Evolutionary conservation across 495 filamentous ascomycete species (phyloP).

Genomic region (Lasiosphaeriaceae sp.): DNA sequence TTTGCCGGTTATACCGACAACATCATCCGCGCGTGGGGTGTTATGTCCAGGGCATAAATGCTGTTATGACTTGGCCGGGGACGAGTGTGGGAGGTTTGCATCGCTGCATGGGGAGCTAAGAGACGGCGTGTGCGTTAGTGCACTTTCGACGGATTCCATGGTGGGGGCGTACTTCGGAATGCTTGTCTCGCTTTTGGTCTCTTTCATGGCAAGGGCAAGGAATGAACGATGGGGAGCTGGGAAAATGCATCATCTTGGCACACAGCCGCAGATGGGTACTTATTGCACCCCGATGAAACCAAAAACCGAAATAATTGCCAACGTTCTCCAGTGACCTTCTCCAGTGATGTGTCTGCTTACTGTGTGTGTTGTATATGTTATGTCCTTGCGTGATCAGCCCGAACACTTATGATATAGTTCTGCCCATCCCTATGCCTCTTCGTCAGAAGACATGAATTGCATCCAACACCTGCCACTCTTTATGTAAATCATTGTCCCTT

Average conservation of each 20-base stretch:
- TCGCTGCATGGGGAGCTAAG: constrained; percentile 20
- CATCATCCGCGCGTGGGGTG: constrained; percentile 98
- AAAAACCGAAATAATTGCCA: constrained; percentile 22
- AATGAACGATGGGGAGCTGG: constrained; percentile 32
- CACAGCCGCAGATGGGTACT: constrained; percentile 15
- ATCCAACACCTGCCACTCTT: too few relatives aligned
- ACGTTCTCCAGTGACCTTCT: not conserved
- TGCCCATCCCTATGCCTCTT: too few relatives aligned
- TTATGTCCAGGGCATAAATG: constrained; percentile 69
- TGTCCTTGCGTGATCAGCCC: not conserved
- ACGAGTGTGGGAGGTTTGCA: constrained; percentile 21
- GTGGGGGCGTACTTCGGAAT: constrained; percentile 37
- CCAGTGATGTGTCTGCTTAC: not conserved
- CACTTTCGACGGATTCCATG: constrained; percentile 35
- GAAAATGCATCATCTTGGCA: constrained; percentile 27
- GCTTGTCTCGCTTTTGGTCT: constrained; percentile 37
- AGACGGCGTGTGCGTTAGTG: constrained; percentile 14
- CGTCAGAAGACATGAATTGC: too few relatives aligned
- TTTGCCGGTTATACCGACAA: constrained; percentile 99
- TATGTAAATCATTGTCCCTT: too few relatives aligned
- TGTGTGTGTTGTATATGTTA: constrained; percentile 1
- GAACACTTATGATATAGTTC: too few relatives aligned
- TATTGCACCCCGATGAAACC: constrained; percentile 27
- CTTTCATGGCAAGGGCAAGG: constrained; percentile 29
- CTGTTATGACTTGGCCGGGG: constrained; percentile 20